Percentiles rank a stretch among this genome's conserved stretches.
phyloP scores from a whole-genome alignment of 352 stramenopile genomes.

The Globisporangium spiculum region DNA sequence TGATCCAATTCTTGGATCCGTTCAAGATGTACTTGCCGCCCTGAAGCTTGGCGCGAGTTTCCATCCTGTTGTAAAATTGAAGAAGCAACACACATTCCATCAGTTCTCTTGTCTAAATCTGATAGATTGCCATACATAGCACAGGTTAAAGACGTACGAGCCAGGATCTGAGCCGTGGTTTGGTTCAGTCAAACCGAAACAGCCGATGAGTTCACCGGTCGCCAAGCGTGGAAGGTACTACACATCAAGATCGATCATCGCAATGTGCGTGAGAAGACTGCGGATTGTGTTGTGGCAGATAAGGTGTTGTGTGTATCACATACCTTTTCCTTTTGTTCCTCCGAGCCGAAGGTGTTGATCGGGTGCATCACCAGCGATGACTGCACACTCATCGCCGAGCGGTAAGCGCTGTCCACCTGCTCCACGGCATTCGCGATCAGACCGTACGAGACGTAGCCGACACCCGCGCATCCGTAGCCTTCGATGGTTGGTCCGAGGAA shows the following conservation, averaged over 20 bases:
- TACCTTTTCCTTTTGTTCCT: constrained; percentile 94
- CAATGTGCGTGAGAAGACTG: constrained; percentile 5
- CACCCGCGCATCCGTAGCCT: constrained; percentile 93
- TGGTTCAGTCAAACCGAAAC: constrained; percentile 98
- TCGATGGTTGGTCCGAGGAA: constrained; percentile 94
- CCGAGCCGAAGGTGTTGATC: constrained; percentile 96
- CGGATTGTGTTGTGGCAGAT: not conserved
- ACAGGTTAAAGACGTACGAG: constrained; percentile 40
- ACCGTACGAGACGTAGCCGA: constrained; percentile 96
- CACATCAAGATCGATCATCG: not conserved
- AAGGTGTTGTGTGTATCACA: constrained; percentile 1
- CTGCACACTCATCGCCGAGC: constrained; percentile 97
- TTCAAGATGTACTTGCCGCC: constrained; percentile 95
- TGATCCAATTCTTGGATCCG: constrained; percentile 96
- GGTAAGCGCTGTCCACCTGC: constrained; percentile 95
- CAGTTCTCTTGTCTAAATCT: not conserved
- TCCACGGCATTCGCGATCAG: constrained; percentile 97
- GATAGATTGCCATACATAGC: not conserved
- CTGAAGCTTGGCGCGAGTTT: constrained; percentile 89
- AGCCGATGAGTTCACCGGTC: constrained; percentile 94
- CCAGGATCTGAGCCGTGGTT: constrained; percentile 97
- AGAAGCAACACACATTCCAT: not conserved
- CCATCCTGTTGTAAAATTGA: constrained; percentile 73
- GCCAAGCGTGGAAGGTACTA: constrained; percentile 95
- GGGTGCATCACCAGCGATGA: constrained; percentile 98